Base-by-base conservation (phyloP, 139 green algal genomes). In the Closterium sp. region DNA sequence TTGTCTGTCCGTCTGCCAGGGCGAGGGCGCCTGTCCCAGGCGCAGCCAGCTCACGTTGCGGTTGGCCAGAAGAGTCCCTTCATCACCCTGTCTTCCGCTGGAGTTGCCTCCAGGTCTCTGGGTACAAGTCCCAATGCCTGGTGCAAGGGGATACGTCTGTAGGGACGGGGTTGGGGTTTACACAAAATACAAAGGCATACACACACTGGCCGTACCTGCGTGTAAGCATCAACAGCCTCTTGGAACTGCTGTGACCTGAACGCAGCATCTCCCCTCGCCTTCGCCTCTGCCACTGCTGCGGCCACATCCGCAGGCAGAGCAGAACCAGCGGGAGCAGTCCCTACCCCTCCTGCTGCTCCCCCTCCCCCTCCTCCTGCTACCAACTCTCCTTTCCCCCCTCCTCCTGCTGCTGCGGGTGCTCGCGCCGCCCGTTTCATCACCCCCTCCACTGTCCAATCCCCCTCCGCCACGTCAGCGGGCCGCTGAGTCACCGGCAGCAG, bases 11-110 rank as follows among this genome's bases (percentile, higher is more conserved):
- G 38, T 50, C 38, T 50, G 38, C 38, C 38, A 94, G 88, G 7
- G 91, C 91, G 1, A 79, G 19, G 62, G 62, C 45, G 91, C 38
- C 31, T 94, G 91, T 2, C 89, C 89, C 28, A 94, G 34, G 24
- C 91, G 70, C 89, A 94, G 89, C 91, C 91, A 94, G 42, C 91
- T 93, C 22, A 94, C n/a, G 88, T 89, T 94, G 24, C 91, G 27
- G 89, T 94, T 94, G 17, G 89, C 94, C n/a, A 93, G 31, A 2
- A 94, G 22, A 0, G 91, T 79, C n/a, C n/a, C n/a, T n/a, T n/a
- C n/a, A n/a, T n/a, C n/a, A n/a, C n/a, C n/a, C n/a, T n/a, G n/a
- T n/a, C n/a, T n/a, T n/a, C n/a, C n/a, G n/a, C n/a, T n/a, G n/a
- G n/a, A n/a, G n/a, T n/a, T n/a, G n/a, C n/a, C n/a, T n/a, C n/a